phyloP scores from a whole-genome alignment of 441 rosid species.

The Viola pubescens region DNA sequence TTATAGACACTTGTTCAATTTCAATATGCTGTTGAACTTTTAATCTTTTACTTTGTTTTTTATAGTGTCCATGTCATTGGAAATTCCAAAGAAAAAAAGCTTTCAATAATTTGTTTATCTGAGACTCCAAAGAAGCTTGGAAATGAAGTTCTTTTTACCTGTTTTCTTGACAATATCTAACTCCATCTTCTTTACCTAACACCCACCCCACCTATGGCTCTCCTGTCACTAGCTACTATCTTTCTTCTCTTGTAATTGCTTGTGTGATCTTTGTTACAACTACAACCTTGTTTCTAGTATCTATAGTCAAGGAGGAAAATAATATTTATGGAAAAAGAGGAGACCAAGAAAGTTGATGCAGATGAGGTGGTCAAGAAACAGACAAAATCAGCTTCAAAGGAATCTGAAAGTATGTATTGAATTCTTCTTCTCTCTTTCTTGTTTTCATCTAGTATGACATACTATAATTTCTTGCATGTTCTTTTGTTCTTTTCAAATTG shows the following conservation, averaged over 20 bases:
- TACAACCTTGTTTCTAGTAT: too few species aligned
- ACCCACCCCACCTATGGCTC: not conserved
- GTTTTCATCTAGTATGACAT: not conserved
- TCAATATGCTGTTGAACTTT: too few species aligned
- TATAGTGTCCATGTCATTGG: not conserved
- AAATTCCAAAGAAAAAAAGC: not conserved
- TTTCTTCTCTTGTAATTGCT: not conserved
- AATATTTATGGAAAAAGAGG: constrained; percentile 30
- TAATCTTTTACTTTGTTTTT: too few species aligned
- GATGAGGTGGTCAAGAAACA: too few species aligned
- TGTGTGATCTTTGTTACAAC: too few species aligned
- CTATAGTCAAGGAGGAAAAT: too few species aligned
- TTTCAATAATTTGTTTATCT: too few species aligned
- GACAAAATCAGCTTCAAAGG: constrained; percentile 8
- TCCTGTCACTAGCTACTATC: not conserved
- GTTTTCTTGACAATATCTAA: not conserved
- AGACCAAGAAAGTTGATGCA: constrained; percentile 16
- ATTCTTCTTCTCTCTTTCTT: not conserved
- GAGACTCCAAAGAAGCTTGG: too few species aligned
- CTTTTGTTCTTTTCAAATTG: not conserved
- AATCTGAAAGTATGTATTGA: constrained; percentile 12
- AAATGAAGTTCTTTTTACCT: not conserved
- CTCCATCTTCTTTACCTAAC: not conserved
- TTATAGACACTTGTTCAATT: too few species aligned
- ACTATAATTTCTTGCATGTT: too few species aligned